Base-by-base conservation (phyloP, 768 basidiomycete species). In the Leccinum sublutescens region DNA sequence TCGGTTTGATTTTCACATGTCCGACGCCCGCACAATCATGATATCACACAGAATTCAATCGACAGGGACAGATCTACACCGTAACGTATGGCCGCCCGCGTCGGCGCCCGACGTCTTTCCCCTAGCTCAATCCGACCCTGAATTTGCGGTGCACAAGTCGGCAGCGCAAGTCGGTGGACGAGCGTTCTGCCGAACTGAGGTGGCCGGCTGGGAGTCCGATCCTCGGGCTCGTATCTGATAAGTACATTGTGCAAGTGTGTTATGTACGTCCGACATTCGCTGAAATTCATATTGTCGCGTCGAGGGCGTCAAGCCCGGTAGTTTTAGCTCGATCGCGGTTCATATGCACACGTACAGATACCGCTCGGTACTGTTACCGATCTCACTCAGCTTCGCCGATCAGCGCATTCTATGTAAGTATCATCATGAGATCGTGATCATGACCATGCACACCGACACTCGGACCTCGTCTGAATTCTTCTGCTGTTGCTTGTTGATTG, bases 301-400 rank as follows among this genome's bases (percentile, higher is more conserved):
- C 23, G 9, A 55, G 31, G 15, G 4, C 8, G 25, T 63, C 27
- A 14, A 52, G 49, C 48, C 34, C 3, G 8, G 38, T 40, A n/a
- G 8, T n/a, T 17, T 40, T n/a, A 40, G 40, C 17, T n/a, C 40
- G 27, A 29, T 29, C 27, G 40, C 17, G 8, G 17, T n/a, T n/a
- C 38, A 12, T 36, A 36, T 36, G 14, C 34, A 36, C 34, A 17
- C 36, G 0, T 2, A 38, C 36, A 38, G 49, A 10, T 31, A 56
- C 0, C 27, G 27, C 27, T 1, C 52, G n/a, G n/a, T 19, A 43
- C 9, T 43, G 11, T 45, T 65, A 2, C 64, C 68, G 21, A 52
- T 71, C 40, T 62, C 61, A 23, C 56, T 67, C 21, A 55, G 60
- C 21, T 71, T 63, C 43, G 50, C 57, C 60, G 69, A 70, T 40